Conservation (phyloP, 257 asterid species). For the Ilex asprella region DNA sequence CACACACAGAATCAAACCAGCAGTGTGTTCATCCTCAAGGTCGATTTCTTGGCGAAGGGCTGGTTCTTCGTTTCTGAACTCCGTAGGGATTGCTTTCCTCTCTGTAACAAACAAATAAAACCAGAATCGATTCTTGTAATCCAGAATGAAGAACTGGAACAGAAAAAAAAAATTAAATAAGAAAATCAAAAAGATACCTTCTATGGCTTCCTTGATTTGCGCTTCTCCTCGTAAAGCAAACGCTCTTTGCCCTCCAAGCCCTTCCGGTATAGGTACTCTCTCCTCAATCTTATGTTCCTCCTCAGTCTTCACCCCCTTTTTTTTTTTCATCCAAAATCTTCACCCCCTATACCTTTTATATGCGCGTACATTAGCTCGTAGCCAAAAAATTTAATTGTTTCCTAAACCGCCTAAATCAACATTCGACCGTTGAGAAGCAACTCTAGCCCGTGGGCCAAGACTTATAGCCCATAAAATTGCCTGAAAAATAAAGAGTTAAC, state of each 20-base stretch:
- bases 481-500: too few relatives aligned
- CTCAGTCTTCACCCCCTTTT: constrained; percentile 22
- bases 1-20: constrained; percentile 33
- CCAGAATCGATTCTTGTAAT: neutral
- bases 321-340: too few relatives aligned
- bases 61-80: constrained; percentile 88
- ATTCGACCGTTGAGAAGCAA: too few relatives aligned
- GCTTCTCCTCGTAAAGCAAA: constrained; percentile 78
- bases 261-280: constrained; percentile 80
- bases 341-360: too few relatives aligned
- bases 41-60: constrained; percentile 89
- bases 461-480: too few relatives aligned
- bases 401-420: too few relatives aligned
- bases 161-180: neutral
- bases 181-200: constrained; percentile 29
- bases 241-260: constrained; percentile 92
- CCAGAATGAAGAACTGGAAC: neutral
- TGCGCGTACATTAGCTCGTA: too few relatives aligned
- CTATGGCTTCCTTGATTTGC: constrained; percentile 72
- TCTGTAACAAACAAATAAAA: constrained; percentile 30
- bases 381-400: too few relatives aligned
- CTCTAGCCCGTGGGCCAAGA: too few relatives aligned
- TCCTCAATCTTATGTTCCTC: constrained; percentile 69
- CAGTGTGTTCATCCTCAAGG: constrained; percentile 84
- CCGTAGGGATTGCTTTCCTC: constrained; percentile 97